phyloP scores from a whole-genome alignment of 371 early-diverging fungal species.

The Mucor indicus region DNA sequence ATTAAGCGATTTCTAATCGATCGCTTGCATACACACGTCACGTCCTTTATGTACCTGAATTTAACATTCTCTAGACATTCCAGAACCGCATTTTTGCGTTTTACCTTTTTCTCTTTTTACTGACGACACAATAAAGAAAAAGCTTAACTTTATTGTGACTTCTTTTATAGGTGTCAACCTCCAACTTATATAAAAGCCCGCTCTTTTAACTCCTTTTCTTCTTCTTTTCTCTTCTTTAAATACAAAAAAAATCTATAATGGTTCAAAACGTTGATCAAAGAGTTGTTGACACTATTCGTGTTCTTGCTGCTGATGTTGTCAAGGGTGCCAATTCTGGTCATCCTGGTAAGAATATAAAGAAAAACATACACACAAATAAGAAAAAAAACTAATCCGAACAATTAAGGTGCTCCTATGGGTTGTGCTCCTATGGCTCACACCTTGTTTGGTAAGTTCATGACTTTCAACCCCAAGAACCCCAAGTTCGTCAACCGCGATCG shows the following conservation, averaged over 20 bases:
- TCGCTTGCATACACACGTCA: no score
- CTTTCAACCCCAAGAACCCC: constrained; percentile 83
- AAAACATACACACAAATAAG: no score
- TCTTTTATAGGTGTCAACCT: neutral
- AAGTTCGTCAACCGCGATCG: constrained; percentile 94
- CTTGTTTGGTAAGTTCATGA: constrained; percentile 85
- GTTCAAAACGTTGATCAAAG: constrained; percentile 60
- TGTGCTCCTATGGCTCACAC: constrained; percentile 97
- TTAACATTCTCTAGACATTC: no score
- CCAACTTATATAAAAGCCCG: constrained; percentile 5
- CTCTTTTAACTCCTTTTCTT: neutral
- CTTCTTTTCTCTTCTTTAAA: neutral
- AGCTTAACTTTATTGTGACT: no score
- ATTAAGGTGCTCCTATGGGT: constrained; percentile 94
- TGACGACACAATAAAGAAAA: neutral
- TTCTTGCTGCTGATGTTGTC: constrained; percentile 92
- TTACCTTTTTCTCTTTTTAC: no score
- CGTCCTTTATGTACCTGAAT: no score
- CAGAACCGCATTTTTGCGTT: no score
- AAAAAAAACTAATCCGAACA: neutral
- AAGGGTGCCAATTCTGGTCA: constrained; percentile 97
- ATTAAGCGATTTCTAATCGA: no score
- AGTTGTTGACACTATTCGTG: constrained; percentile 92
- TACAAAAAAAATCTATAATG: constrained; percentile 11
- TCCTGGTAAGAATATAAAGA: constrained; percentile 65